These are phyloP conservation scores for Chenopodium formosanum DNA, from an alignment of 148 eudicot genomes.

Conservation along the genomic window DNA sequence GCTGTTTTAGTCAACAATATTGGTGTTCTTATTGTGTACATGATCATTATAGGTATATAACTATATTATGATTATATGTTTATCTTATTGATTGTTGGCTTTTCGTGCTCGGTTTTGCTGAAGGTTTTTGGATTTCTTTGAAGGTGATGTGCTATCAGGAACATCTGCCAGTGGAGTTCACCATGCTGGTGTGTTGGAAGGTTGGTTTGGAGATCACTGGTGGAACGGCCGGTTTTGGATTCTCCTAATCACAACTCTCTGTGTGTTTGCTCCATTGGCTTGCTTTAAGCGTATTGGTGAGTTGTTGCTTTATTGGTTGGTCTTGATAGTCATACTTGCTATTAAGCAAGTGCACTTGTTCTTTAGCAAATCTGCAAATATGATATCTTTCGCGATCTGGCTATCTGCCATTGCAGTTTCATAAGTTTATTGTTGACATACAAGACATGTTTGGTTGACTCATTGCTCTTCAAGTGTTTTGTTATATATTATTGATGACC, in stretches of 20 bases:
- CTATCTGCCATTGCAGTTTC: not conserved
- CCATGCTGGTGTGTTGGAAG: constrained; percentile 66
- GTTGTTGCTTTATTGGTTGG: constrained; percentile 15
- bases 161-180: constrained; percentile 58
- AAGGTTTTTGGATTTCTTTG: constrained; percentile 15
- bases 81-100: not conserved
- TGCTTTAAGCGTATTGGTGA: constrained; percentile 66
- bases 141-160: constrained; percentile 83
- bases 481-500: not conserved
- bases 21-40: constrained; percentile 68
- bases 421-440: not conserved
- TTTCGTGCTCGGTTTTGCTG: constrained; percentile 9
- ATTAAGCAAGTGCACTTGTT: not conserved
- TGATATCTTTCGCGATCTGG: not conserved
- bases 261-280: constrained; percentile 64
- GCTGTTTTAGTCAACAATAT: constrained; percentile 55
- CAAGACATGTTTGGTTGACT: not conserved
- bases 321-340: not conserved
- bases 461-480: not conserved
- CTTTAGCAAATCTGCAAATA: not conserved
- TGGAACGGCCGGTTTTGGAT: constrained; percentile 53
- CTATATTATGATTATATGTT: not conserved
- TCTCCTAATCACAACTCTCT: constrained; percentile 54
- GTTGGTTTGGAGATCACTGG: constrained; percentile 76
- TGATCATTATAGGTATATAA: constrained; percentile 69